Conservation (phyloP, 495 filamentous ascomycete species). For the Annulohypoxylon stygium region DNA sequence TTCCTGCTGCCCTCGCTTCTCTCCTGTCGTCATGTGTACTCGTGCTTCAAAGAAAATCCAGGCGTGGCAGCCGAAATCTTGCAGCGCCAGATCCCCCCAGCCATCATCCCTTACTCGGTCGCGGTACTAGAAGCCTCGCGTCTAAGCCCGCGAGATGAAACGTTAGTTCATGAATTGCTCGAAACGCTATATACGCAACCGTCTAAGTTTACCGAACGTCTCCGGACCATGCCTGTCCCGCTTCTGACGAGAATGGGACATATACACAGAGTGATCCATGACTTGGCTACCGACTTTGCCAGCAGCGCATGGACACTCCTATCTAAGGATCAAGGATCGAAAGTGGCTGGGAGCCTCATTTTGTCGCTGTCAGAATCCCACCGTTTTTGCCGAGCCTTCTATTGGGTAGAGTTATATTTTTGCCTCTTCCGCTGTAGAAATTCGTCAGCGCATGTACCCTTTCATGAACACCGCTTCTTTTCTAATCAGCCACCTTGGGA, state of each 20-base stretch:
- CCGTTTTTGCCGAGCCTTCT: constrained; percentile 36
- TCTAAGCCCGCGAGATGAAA: constrained; percentile 23
- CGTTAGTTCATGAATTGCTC: constrained; percentile 19
- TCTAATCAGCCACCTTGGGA: constrained; percentile 33
- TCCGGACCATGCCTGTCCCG: constrained; percentile 32
- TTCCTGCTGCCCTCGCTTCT: constrained; percentile 15
- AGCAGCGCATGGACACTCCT: constrained; percentile 32
- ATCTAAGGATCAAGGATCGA: constrained; percentile 29
- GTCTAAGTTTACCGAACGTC: constrained; percentile 34
- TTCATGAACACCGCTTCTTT: constrained; percentile 27
- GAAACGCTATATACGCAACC: constrained; percentile 32
- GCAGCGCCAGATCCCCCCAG: constrained; percentile 26
- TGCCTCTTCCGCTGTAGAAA: constrained; percentile 29
- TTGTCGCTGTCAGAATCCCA: constrained; percentile 32
- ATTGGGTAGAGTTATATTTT: constrained; percentile 36
- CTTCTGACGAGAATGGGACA: constrained; percentile 33
- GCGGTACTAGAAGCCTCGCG: constrained; percentile 27
- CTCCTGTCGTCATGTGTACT: constrained; percentile 17
- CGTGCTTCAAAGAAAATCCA: constrained; percentile 20
- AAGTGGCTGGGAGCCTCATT: constrained; percentile 30
- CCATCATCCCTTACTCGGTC: constrained; percentile 33
- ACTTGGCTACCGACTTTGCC: constrained; percentile 28
- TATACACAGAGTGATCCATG: constrained; percentile 27
- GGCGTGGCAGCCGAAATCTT: constrained; percentile 27
- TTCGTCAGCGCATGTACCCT: constrained; percentile 14